phyloP scores from a whole-genome alignment of 176 grass and related monocot species.

The Oryza meridionalis region DNA sequence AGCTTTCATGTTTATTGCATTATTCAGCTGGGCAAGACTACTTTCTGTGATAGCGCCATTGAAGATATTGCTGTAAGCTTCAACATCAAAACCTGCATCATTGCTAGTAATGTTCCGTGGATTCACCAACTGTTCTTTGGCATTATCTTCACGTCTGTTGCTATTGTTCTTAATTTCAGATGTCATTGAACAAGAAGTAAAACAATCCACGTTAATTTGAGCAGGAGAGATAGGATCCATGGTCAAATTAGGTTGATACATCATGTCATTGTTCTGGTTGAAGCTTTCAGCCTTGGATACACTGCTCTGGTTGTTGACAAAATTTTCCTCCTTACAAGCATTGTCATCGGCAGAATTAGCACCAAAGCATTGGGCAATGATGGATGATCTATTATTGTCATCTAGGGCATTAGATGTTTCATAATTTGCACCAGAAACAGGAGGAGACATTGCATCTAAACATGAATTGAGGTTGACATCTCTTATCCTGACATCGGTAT shows the following conservation, averaged over 20 bases:
- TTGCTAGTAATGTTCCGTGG: conserved; percentile 44
- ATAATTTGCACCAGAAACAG: conserved; percentile 55
- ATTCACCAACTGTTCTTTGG: conserved; percentile 44
- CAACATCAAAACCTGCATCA: conserved; percentile 51
- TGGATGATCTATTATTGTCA: conserved; percentile 49
- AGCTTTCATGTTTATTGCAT: conserved; percentile 58
- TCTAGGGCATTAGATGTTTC: conserved; percentile 49
- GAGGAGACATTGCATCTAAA: conserved; percentile 51
- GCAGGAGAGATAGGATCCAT: conserved; percentile 45
- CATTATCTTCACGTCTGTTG: conserved; percentile 37
- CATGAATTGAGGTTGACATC: conserved; percentile 64
- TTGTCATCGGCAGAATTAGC: conserved; percentile 48
- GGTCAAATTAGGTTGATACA: conserved; percentile 52
- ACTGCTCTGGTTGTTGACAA: conserved; percentile 43
- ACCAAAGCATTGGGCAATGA: conserved; percentile 52
- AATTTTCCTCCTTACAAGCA: conserved; percentile 43
- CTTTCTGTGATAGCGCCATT: conserved; percentile 55
- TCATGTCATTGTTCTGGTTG: conserved; percentile 37
- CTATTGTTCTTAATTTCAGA: conserved; percentile 58
- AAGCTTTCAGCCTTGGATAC: conserved; percentile 37
- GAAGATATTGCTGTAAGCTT: conserved; percentile 59
- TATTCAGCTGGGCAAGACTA: conserved; percentile 62
- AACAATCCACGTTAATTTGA: conserved; percentile 56
- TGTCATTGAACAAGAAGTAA: conserved; percentile 51
- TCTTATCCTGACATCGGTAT: conserved; percentile 41